Evolutionary conservation across 2,329 filamentous ascomycete species (phyloP), one percentile per base, ranked within the genome.

Genomic region (Fonsecaea pedrosoi): DNA sequence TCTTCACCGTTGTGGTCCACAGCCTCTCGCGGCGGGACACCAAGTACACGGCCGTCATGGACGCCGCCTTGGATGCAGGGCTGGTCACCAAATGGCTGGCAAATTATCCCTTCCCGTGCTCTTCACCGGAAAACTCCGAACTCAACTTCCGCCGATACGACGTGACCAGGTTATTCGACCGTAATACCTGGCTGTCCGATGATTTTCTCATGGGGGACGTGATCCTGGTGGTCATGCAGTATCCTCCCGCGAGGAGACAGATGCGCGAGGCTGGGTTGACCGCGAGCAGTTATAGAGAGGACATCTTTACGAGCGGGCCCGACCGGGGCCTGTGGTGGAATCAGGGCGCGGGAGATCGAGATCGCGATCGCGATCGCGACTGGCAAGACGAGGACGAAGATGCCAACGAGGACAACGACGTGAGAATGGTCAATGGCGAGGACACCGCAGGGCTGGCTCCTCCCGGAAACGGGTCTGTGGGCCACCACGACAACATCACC

Each of bases 71-170:
- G 18, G 79, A 86, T 74, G 87, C 89, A 42, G 84, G 84, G 6
- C 87, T 94, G 69, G 83, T 94, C 45, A 87, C 89, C 67, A 87
- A 86, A 64, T 94, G 91, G 91, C 83, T 94, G n/a, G 85, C 82
- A 38, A 87, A 86, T 72, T 92, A 93, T 75, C 85, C 87, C 7
- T 93, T 83, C 58, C 81, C 90, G 82, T 90, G 90, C 21, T 79
- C 82, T 18, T 78, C 78, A 1, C 70, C 70, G 7, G 67, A 70
- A 18, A 68, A 70, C 54, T 34, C 40, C 12, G 78, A 83, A 1
- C 82, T 85, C 62, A 84, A 87, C 61, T 77, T 78, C 25, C 77
- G 77, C 34, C 75, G 75, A 48, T 76, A 75, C 56, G 79, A 81
- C 66, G 76, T 81, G 30, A 75, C 79, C 10, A 73, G 76, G 21